Base-by-base conservation (phyloP, 129 eudicot genomes). In the Artemisia annua region DNA sequence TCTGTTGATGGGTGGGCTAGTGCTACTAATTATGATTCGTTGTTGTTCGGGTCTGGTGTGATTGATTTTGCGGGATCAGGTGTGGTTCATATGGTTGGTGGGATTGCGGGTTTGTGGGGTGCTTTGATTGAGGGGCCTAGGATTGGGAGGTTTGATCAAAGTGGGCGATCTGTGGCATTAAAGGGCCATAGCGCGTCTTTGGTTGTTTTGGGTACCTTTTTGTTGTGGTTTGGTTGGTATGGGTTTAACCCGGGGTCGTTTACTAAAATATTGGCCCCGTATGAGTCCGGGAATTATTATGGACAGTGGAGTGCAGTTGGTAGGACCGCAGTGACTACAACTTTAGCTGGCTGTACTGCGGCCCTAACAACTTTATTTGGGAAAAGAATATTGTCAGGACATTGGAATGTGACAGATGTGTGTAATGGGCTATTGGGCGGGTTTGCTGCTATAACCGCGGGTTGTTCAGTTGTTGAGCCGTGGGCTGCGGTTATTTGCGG, bases 1-100 rank as follows among this genome's bases (percentile, higher is more conserved):
- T 87, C 96, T 2, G 19, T 15, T 0, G 89, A 83, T 20, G 96
- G 96, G 1, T 89, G 96, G 96, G 89, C 87, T 2, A 89, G 96
- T 30, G 75, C 95, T 0, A 3, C 17, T 0, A 78, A 79, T 19
- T 4, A 72, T 12, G 78, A 61, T 3, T 56, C 65, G 53, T 59
- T 89, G 16, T 73, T 89, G 8, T 81, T 89, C 39, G 90, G 89
- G 3, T 76, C 96, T 12, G 96, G 96, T 0, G 96, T 83, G 0
- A 89, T 89, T 11, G 96, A 89, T 13, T 89, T 89, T 3, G 92
- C 96, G 0, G 96, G 96, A n/a, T 84, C 89, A 0, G 96, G 96
- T 0, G 96, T 89, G 1, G 96, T 89, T 11, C 96, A 89, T 46
- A 67, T 89, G 89, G 96, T 89, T 26, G 96, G 91, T 0, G 96